Base-by-base conservation (phyloP, 2,329 filamentous ascomycete species). In the Trichophyton equinum region DNA sequence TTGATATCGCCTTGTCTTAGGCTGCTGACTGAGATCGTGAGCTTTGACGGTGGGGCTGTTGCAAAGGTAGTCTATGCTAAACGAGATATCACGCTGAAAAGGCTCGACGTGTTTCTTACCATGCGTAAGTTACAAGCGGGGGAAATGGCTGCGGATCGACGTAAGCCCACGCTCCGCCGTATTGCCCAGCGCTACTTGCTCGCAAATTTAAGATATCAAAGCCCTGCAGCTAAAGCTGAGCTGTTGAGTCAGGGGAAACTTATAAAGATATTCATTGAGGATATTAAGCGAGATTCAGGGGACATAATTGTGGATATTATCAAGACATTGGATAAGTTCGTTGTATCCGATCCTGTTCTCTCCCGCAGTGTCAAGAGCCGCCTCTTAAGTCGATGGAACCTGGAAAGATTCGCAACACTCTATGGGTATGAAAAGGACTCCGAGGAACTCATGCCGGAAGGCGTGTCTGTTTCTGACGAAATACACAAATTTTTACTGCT, bases 1-100 rank as follows among this genome's bases (percentile, higher is more conserved):
- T 78, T 97, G 62, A 91, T 96, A 63, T 94, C 90, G 2, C 92
- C 94, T 0, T 91, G 88, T 25, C 76, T 99, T 62, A 85, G 92
- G 61, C 77, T 99, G 58, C 80, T 99, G 62, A 88, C 86, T 58
- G 92, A 99, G 74, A 81, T 91, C n/a, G 83, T 89, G 15, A 85
- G 81, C 60, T 87, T 96, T 65, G 91, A 97, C 73, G 91, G 91
- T 15, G 95, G 94, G 13, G 82, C 84, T 47, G 80, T 91, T 60
- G 89, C 91, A 30, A 85, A 84, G 66, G 81, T 85, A 53, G 80
- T 96, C 38, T 95, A 95, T 71, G 81, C 87, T 59, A 85, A 85
- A 36, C 83, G 90, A 66, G 85, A 89, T 67, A 85, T 84, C 62
- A 94, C 89, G 0, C 86, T 95, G 62, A 87, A 90, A 67, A 85